These are phyloP conservation scores for Globisporangium barbulae DNA, from an alignment of 352 stramenopile genomes.

Conservation along the genomic window DNA sequence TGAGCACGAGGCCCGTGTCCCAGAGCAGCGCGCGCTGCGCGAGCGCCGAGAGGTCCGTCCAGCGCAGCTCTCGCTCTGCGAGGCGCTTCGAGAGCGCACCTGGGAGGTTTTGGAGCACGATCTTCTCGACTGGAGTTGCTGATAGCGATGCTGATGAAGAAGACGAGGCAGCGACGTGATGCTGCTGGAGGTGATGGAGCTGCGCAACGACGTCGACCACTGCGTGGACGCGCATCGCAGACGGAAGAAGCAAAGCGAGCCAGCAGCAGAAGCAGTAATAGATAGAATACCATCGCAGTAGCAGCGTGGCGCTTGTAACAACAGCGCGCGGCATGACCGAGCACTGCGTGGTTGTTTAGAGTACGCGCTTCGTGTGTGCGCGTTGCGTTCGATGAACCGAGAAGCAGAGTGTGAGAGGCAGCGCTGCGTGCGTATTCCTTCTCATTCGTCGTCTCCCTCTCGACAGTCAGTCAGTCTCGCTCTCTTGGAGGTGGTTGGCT, in stretches of 20 bases:
- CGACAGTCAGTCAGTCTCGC: too few relatives aligned
- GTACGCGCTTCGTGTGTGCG: not conserved
- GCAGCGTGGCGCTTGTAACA: not conserved
- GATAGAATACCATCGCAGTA: not conserved
- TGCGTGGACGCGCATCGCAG: not conserved
- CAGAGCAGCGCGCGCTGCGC: conserved; percentile 54
- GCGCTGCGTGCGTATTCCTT: not conserved
- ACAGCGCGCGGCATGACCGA: not conserved
- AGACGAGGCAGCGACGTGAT: not conserved
- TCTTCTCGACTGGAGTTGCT: not conserved
- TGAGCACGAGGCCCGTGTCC: conserved; percentile 44
- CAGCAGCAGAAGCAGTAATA: not conserved
- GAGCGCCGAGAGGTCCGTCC: conserved; percentile 1
- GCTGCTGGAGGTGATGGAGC: conserved; percentile 4
- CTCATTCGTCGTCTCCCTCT: too few relatives aligned
- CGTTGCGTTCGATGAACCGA: not conserved
- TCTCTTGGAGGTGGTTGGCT: too few relatives aligned
- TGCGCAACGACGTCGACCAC: conserved; percentile 7
- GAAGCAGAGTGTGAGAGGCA: not conserved
- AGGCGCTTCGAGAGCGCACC: not conserved
- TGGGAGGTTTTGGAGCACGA: conserved; percentile 4
- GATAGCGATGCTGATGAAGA: not conserved
- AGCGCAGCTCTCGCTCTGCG: conserved; percentile 1
- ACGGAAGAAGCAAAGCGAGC: not conserved
- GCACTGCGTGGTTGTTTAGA: not conserved